Evolutionary conservation across 2,329 filamentous ascomycete species (phyloP).

Genomic region (Chaetomium olivaceum): DNA sequence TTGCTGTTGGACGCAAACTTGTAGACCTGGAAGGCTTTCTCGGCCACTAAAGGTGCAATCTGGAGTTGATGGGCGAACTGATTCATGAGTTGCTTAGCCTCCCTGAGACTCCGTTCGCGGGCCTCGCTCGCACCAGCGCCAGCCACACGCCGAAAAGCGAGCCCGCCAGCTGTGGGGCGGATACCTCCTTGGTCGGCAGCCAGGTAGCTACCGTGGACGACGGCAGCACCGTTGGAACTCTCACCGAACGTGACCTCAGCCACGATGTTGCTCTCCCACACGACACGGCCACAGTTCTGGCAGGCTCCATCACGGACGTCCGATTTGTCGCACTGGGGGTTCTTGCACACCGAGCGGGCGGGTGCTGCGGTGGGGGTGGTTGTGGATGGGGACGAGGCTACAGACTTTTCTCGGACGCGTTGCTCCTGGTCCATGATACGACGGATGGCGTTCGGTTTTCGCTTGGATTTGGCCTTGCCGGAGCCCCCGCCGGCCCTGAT

Average conservation of each 20-base stretch:
- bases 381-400: slow-evolving; percentile 17
- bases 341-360: slow-evolving; percentile 56
- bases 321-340: slow-evolving; percentile 58
- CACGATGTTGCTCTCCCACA: slow-evolving; percentile 86
- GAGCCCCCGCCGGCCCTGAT: slow-evolving; percentile 19
- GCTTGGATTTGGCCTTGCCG: slow-evolving; percentile 31
- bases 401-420: slow-evolving; percentile 30
- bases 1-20: slow-evolving; percentile 73
- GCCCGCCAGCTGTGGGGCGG: slow-evolving; percentile 57
- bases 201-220: slow-evolving; percentile 88
- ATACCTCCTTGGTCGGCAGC: slow-evolving; percentile 82
- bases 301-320: slow-evolving; percentile 70
- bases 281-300: slow-evolving; percentile 78
- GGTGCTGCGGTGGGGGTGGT: slow-evolving; percentile 31
- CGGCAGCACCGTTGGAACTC: slow-evolving; percentile 77
- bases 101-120: slow-evolving; percentile 60
- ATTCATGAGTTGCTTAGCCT: slow-evolving; percentile 60
- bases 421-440: slow-evolving; percentile 35
- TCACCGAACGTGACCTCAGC: slow-evolving; percentile 91
- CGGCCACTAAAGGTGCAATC: slow-evolving; percentile 62
- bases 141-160: slow-evolving; percentile 60
- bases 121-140: slow-evolving; percentile 56
- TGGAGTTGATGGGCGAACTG: slow-evolving; percentile 62
- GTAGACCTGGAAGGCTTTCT: slow-evolving; percentile 70
- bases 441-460: slow-evolving; percentile 29